These are phyloP conservation scores for Neurospora sp. DNA, from an alignment of 495 filamentous ascomycete genomes.

Conservation along the genomic window DNA sequence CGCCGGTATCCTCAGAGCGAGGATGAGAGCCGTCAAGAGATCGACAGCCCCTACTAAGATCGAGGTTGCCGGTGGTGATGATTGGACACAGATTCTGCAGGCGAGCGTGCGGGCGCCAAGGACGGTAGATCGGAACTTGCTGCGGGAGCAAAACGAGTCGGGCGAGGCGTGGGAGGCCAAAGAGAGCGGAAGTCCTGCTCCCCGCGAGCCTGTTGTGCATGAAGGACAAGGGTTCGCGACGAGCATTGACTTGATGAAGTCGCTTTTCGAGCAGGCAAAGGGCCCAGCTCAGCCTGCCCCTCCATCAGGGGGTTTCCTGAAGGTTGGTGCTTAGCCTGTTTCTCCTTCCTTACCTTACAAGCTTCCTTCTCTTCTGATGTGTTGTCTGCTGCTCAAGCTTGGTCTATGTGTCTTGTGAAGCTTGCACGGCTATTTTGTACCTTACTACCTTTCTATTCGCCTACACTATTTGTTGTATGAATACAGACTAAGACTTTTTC, in stretches of 20 bases:
- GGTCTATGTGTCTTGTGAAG: neutral
- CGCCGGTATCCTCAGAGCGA: constrained; percentile 43
- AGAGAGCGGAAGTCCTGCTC: constrained; percentile 25
- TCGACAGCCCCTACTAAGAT: constrained; percentile 51
- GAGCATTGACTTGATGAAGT: constrained; percentile 87
- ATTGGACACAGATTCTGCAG: constrained; percentile 88
- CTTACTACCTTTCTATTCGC: constrained; percentile 17
- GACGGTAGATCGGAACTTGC: constrained; percentile 53
- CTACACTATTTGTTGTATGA: constrained; percentile 10
- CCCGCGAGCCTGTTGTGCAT: constrained; percentile 25
- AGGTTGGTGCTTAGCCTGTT: constrained; percentile 47
- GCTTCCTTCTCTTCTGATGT: constrained; percentile 19
- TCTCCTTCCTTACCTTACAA: constrained; percentile 56
- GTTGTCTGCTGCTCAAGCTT: constrained; percentile 8
- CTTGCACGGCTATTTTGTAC: constrained; percentile 12
- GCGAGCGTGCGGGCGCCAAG: constrained; percentile 86
- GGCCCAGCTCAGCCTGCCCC: constrained; percentile 31
- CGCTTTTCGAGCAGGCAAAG: constrained; percentile 60
- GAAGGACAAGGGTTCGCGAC: constrained; percentile 56
- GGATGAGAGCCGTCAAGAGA: constrained; percentile 45
- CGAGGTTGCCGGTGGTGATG: constrained; percentile 45
- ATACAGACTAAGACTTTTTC: constrained; percentile 31
- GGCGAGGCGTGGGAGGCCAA: constrained; percentile 25
- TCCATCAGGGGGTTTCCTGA: constrained; percentile 34
- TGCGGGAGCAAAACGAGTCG: constrained; percentile 40